A percentile compares a stretch with the other conserved stretches of the same genome.
Conservation (phyloP, 495 filamentous ascomycete species). For the Podospora bellae-mahoneyi region DNA sequence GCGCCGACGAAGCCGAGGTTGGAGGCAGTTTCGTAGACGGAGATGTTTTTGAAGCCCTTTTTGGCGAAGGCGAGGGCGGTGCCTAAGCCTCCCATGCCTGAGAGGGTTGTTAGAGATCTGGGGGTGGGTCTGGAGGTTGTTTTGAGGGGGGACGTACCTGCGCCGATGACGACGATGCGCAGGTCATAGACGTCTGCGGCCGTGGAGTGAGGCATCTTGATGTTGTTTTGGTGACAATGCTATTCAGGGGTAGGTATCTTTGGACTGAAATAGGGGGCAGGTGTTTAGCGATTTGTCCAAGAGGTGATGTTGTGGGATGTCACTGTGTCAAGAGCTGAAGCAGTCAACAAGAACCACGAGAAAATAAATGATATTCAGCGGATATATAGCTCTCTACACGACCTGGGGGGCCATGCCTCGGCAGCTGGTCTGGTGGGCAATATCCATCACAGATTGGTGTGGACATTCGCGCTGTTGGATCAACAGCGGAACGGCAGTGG, state of each 20-base stretch:
- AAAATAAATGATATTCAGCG: not conserved
- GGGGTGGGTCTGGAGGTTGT: not conserved
- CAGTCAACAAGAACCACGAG: not conserved
- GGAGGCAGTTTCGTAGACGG: constrained; percentile 69
- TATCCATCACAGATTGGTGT: constrained; percentile 10
- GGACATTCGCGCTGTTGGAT: constrained; percentile 3
- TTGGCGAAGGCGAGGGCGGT: constrained; percentile 68
- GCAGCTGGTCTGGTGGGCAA: constrained; percentile 14
- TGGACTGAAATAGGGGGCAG: not conserved
- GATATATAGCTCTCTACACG: not conserved
- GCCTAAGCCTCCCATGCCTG: constrained; percentile 76
- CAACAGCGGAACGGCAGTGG: constrained; percentile 2
- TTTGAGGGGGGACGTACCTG: constrained; percentile 30
- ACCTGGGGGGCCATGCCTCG: constrained; percentile 16
- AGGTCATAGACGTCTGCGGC: constrained; percentile 42
- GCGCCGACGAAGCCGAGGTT: constrained; percentile 79
- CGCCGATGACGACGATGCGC: constrained; percentile 44
- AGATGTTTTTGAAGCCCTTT: constrained; percentile 67
- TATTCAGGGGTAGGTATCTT: not conserved
- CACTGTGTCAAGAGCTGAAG: not conserved
- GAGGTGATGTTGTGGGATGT: not conserved
- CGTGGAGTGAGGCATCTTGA: constrained; percentile 4
- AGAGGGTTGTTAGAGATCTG: not conserved
- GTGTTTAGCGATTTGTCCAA: not conserved
- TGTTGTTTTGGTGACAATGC: not conserved